A percentile compares a stretch with the other conserved stretches of the same genome.
Evolutionary conservation across 805 yeast genomes (phyloP).

Genomic region (Candida maris): DNA sequence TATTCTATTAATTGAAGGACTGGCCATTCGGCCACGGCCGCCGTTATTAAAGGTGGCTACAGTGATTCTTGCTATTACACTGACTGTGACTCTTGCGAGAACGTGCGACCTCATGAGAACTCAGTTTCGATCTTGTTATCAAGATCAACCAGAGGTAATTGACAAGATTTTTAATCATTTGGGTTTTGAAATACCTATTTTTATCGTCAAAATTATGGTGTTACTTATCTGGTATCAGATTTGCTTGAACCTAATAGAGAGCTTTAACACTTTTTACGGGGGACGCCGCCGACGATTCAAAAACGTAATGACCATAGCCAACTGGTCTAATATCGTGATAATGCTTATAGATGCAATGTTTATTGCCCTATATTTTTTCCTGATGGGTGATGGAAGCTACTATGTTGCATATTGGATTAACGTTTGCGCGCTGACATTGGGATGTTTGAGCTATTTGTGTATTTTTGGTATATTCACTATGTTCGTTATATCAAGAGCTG

Average conservation of each 20-base stretch:
- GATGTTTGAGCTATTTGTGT: constrained; percentile 30
- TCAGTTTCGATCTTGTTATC: constrained; percentile 52
- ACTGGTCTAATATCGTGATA: constrained; percentile 5
- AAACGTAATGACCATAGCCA: constrained; percentile 5
- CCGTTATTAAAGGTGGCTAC: constrained; percentile 54
- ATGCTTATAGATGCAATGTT: constrained; percentile 8
- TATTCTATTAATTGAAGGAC: constrained; percentile 51
- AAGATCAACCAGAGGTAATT: constrained; percentile 46
- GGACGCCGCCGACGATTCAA: constrained; percentile 4
- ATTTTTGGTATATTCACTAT: constrained; percentile 31
- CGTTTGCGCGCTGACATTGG: constrained; percentile 28
- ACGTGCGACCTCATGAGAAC: constrained; percentile 42
- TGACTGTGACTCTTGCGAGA: constrained; percentile 48
- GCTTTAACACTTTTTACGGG: constrained; percentile 8
- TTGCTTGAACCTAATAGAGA: constrained; percentile 11
- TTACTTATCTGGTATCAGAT: constrained; percentile 44
- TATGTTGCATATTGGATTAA: constrained; percentile 26
- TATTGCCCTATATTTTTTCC: constrained; percentile 8
- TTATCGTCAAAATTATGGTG: constrained; percentile 41
- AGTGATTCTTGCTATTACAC: constrained; percentile 49
- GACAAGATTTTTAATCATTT: constrained; percentile 35
- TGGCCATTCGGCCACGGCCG: constrained; percentile 59
- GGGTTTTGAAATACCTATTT: constrained; percentile 36
- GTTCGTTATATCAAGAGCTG: constrained; percentile 39
- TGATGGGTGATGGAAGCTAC: background rate